Base-by-base conservation (phyloP, 2,329 filamentous ascomycete genomes). In the Clonostachys solani region DNA sequence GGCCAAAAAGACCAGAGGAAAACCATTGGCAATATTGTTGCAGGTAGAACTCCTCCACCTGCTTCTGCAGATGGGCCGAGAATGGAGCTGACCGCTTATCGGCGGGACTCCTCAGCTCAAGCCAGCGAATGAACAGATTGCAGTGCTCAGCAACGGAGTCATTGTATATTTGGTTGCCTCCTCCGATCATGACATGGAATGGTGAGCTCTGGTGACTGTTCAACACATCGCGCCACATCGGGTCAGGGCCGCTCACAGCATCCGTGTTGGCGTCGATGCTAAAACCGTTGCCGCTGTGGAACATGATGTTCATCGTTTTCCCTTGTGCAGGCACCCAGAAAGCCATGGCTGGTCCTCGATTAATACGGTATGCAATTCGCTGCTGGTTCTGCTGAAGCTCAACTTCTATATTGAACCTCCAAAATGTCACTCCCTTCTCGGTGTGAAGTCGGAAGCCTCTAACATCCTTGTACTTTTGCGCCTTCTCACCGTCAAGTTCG, bases 141-240 rank as follows among this genome's bases (percentile, higher is more conserved):
- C 89, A 89, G 49, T 95, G 77, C 41, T 83, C 75, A 68, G 89
- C 87, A 16, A 92, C 85, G 13, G 80, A 80, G 63, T 99, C 94
- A 56, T 96, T 97, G 70, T 96, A 99, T 51, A 99, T 87, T 66
- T 99, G 94, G 60, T 97, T 92, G 48, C 94, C 94, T 43, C 94
- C 95, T 35, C 94, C 95, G 54, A 99, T 80, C 94, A 99, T 99
- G 47, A 96, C 91, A 65, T 99, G 95, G 71, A 97, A 99, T 3
- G 94, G 94, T 45, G 84, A 82, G 40, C 85, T 88, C 65, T 96
- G 92, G 61, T 99, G 94, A 18, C 75, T 89, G 63, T 96, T 96
- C 51, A 97, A 74, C 6, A 97, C 90, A 63, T 99, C 94, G 47
- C 92, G 86, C 94, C 95, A 99, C 68, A 99, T 78, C 2, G 94